Evolutionary conservation across 1,284 basidiomycete genomes (phyloP), one percentile per base, ranked within the genome.

Genomic region (Cutaneotrichosporon sp.): DNA sequence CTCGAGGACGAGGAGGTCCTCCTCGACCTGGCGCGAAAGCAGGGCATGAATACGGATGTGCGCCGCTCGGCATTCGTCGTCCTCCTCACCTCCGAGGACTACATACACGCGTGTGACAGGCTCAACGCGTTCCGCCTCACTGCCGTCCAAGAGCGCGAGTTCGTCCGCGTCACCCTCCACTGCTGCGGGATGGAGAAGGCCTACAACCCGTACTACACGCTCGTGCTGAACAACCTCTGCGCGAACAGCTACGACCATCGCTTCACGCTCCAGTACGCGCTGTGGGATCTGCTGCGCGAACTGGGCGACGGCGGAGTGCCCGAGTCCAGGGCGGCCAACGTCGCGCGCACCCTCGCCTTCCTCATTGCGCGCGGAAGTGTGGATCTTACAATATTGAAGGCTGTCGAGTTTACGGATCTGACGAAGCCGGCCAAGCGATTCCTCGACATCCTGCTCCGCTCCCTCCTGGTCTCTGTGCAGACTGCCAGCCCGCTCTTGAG

Each of bases 1-100:
- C 47, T 46, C n/a, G 68, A 71, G 26, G 72, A 77, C 42, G 78
- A 81, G 52, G 81, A 79, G 45, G 76, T 79, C 11, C 76, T 98
- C 29, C 64, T 87, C 29, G 86, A 85, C 59, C 79, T 97, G 12
- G 94, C 94, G 1, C 80, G 84, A 59, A 86, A 85, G 67, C 96
- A 98, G 68, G 96, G 96, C 20, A 98, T 99, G 94, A 98, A 98
- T 70, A 97, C 94, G 0, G 93, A 97, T 60, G 86, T 97, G 27
- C 82, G 94, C 31, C 79, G 91, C 51, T 85, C 84, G 54, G 85
- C 97, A 45, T 99, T 99, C 65, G 83, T 93, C 26, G 86, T 92
- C 14, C 77, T 99, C 29, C 90, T 98, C 86, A 92, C 88, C 62
- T 88, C 87, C 63, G 89, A 93, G 89, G 96, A 98, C 72, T 98